A percentile compares a stretch with the other conserved stretches of the same genome.
Conservation (phyloP, 306 rosid genomes). For the Mucuna pruriens region DNA sequence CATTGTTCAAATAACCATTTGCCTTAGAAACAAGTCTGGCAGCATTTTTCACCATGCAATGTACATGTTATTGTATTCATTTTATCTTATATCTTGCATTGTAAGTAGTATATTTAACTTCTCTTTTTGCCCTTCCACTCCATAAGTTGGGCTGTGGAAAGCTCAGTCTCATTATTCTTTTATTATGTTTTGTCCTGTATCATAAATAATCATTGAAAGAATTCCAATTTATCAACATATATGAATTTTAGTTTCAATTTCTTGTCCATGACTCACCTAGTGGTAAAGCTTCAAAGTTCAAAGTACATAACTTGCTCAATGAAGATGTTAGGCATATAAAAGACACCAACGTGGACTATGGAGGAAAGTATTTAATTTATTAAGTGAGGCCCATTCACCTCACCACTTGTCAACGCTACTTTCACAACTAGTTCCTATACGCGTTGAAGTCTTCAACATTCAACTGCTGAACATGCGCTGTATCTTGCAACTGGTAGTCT, state of each 20-base stretch:
- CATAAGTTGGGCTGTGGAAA: conserved; percentile 39
- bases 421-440: background rate
- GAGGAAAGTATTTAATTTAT: too few species aligned
- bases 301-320: background rate
- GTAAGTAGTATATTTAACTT: conserved; percentile 24
- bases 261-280: background rate
- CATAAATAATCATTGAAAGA: conserved; percentile 31
- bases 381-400: background rate
- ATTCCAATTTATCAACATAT: background rate
- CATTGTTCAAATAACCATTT: conserved; percentile 33
- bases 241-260: background rate
- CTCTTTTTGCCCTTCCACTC: conserved; percentile 29
- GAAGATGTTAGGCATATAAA: background rate
- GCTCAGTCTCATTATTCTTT: conserved; percentile 26
- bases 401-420: background rate
- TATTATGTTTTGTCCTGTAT: conserved; percentile 11
- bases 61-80: conserved; percentile 34
- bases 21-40: conserved; percentile 38
- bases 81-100: conserved; percentile 6
- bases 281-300: background rate
- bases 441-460: conserved; percentile 7
- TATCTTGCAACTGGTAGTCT: background rate
- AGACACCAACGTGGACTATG: background rate
- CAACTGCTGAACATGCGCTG: background rate
- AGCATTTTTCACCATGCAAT: conserved; percentile 24